Conservation (phyloP, 2,329 filamentous ascomycete species). For the Trichoderma breve region DNA sequence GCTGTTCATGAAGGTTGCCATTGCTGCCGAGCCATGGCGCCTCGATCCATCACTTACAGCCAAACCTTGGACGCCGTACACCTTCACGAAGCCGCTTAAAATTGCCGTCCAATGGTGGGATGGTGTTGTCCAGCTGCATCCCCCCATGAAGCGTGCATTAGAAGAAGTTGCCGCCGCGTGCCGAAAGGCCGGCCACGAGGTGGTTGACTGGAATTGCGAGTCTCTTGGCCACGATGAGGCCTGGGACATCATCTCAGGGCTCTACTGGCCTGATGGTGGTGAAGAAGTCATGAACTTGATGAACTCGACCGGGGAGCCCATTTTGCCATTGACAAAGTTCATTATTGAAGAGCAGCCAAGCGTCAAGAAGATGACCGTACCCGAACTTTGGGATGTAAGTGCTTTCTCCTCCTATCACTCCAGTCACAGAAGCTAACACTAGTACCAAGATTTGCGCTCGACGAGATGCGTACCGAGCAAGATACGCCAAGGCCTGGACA, state of each 20-base stretch:
- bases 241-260: constrained; percentile 29
- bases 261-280: constrained; percentile 13
- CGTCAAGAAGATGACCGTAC: constrained; percentile 9
- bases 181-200: constrained; percentile 48
- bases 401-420: not conserved
- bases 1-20: constrained; percentile 35
- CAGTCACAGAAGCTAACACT: not conserved
- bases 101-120: constrained; percentile 61
- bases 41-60: constrained; percentile 34
- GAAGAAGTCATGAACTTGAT: constrained; percentile 27
- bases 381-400: constrained; percentile 12
- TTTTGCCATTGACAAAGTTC: constrained; percentile 9
- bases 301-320: constrained; percentile 33
- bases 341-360: constrained; percentile 13
- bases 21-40: constrained; percentile 35
- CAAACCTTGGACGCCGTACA: constrained; percentile 37
- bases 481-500: constrained; percentile 15
- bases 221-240: constrained; percentile 50
- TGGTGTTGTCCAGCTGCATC: constrained; percentile 58
- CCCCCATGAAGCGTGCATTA: constrained; percentile 57
- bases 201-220: constrained; percentile 53
- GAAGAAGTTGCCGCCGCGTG: constrained; percentile 52
- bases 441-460: not conserved
- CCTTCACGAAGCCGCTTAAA: constrained; percentile 47
- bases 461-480: constrained; percentile 8